These are phyloP conservation scores for Chamaecrista fasciculata DNA, from an alignment of 306 rosid genomes.

Conservation along the genomic window DNA sequence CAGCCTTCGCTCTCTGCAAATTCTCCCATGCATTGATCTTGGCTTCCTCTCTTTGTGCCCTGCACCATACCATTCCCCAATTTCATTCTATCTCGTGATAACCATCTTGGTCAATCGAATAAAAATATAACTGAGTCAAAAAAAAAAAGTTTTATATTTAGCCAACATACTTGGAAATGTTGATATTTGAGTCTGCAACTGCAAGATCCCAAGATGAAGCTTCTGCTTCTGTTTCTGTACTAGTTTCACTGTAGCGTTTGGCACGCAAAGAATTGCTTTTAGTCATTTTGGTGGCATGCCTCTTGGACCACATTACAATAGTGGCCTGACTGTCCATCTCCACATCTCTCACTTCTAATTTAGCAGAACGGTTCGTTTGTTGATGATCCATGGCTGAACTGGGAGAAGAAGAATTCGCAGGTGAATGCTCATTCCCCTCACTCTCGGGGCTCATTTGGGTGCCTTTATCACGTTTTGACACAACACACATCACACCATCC, in stretches of 20 bases:
- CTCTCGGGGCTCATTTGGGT: conserved; percentile 70
- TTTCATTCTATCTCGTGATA: background rate
- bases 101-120: background rate
- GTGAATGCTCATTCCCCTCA: conserved; percentile 37
- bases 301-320: conserved; percentile 42
- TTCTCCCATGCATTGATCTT: conserved; percentile 90
- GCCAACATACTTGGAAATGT: conserved; percentile 55
- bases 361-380: conserved; percentile 33
- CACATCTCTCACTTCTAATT: conserved; percentile 74
- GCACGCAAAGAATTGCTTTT: conserved; percentile 21
- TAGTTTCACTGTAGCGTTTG: conserved; percentile 34
- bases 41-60: conserved; percentile 78
- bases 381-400: conserved; percentile 32
- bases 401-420: conserved; percentile 39
- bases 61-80: conserved; percentile 30
- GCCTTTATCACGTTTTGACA: conserved; percentile 54
- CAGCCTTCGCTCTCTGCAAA: conserved; percentile 87
- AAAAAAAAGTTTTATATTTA: background rate
- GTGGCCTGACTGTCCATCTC: conserved; percentile 66
- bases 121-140: background rate
- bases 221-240: conserved; percentile 28
- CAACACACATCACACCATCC: conserved; percentile 29
- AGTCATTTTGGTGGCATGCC: conserved; percentile 29
- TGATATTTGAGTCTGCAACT: conserved; percentile 50
- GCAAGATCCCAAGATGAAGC: conserved; percentile 43